Evolutionary conservation across 768 basidiomycete genomes (phyloP), one percentile per base, ranked within the genome.

Genomic region (Boletus fagicola): DNA sequence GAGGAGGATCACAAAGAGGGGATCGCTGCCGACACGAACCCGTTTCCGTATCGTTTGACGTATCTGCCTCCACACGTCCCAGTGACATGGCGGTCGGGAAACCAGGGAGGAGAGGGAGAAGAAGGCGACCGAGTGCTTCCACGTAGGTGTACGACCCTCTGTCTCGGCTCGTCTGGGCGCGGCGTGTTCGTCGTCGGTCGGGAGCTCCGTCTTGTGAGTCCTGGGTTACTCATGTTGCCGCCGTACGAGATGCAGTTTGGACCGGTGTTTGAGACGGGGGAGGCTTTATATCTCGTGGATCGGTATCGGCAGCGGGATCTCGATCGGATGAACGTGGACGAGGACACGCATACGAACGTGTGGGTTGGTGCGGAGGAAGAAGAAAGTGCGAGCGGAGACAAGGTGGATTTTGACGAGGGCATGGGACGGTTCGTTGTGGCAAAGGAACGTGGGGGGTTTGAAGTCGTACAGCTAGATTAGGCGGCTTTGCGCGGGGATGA

Each of bases 371-470:
- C 5, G 9, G 42, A 43, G 11, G 30, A 50, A 54, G 47, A 28
- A 28, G 45, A 5, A 5, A 13, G 28, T 1, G 13, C 8, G 30
- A 35, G 43, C 20, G 60, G 56, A 11, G 67, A 71, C 51, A 61
- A 46, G 48, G 62, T 72, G 45, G 69, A 71, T 43, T 70, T 70
- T 33, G 69, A 70, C 20, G 69, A 70, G 50, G 67, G 69, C 3
- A 70, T 69, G 60, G 71, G 71, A 24, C 66, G 71, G 20, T 57
- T 72, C 16, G 71, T 71, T 35, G 66, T 71, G 47, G 64, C 64
- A 13, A 69, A 49, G 18, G 62, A 49, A 53, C 35, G 45, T 20
- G 69, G 70, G 2, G 70, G 66, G 4, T 68, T 70, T 28, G 71
- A 70, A 5, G 60, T 72, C 48, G 59, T 69, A 6, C 58, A 71